phyloP scores from a whole-genome alignment of 1,139 yeast genomes.

The Pichia cactophila region DNA sequence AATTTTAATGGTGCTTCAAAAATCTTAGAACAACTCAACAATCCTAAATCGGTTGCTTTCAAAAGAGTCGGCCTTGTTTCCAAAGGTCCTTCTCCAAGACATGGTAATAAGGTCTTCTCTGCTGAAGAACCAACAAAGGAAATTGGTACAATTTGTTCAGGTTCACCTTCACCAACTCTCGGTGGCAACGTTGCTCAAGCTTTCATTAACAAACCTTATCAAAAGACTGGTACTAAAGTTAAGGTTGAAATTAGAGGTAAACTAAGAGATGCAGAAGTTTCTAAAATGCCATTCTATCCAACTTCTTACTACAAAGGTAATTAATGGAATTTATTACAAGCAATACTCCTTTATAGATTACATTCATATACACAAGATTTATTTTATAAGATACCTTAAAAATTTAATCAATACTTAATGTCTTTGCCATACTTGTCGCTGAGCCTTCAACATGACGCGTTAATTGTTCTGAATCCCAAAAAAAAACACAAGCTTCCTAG shows the following conservation, averaged over 20 bases:
- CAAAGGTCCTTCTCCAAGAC: slow-evolving; percentile 90
- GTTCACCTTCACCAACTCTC: slow-evolving; percentile 81
- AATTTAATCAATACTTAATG: no score
- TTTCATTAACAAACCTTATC: slow-evolving; percentile 64
- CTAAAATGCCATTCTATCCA: slow-evolving; percentile 79
- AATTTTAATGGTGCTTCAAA: slow-evolving; percentile 68
- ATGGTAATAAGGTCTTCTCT: slow-evolving; percentile 59
- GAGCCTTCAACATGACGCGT: background rate
- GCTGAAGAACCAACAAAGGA: slow-evolving; percentile 39
- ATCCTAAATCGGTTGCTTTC: slow-evolving; percentile 47
- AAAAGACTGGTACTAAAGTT: slow-evolving; percentile 71
- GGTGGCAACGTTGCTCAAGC: slow-evolving; percentile 92
- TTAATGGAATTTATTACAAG: background rate
- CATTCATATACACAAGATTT: background rate
- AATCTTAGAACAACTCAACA: slow-evolving; percentile 62
- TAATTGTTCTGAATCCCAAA: no score
- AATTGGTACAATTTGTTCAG: slow-evolving; percentile 80
- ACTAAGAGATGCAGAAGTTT: slow-evolving; percentile 61
- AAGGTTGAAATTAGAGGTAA: slow-evolving; percentile 80
- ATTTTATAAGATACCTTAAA: background rate
- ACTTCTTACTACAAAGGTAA: slow-evolving; percentile 56
- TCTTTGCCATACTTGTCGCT: no score
- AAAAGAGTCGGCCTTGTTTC: slow-evolving; percentile 73
- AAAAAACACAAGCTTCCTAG: no score
- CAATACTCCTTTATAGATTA: no score